Evolutionary conservation across 2,329 filamentous ascomycete species (phyloP).

Genomic region (Cladorrhinum sp.): DNA sequence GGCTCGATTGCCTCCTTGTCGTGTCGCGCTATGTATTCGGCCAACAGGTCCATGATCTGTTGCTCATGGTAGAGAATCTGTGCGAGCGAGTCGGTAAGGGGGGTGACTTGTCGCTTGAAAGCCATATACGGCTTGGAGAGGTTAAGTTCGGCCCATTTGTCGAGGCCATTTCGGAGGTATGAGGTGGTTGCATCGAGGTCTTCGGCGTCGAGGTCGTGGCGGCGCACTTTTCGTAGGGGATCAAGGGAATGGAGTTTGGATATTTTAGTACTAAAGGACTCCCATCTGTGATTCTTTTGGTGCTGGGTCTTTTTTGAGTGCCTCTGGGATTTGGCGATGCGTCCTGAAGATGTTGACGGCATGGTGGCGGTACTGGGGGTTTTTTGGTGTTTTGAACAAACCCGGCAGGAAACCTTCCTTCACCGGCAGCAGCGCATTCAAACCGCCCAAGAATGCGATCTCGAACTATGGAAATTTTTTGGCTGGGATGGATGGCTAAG

Average conservation of each 20-base stretch:
- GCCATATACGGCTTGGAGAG: constrained; percentile 74
- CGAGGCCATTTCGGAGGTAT: constrained; percentile 77
- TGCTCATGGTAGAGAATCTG: constrained; percentile 90
- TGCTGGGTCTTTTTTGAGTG: constrained; percentile 69
- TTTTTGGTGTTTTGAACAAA: constrained; percentile 10
- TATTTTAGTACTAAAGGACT: constrained; percentile 87
- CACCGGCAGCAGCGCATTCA: constrained; percentile 3
- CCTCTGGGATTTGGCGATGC: constrained; percentile 67
- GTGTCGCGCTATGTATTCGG: constrained; percentile 70
- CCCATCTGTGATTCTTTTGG: constrained; percentile 82
- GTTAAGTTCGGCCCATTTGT: constrained; percentile 91
- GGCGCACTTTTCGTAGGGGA: constrained; percentile 83
- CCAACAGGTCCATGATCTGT: constrained; percentile 74
- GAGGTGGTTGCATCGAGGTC: constrained; percentile 75
- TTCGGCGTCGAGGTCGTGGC: constrained; percentile 77
- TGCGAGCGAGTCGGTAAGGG: constrained; percentile 83
- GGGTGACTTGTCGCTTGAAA: constrained; percentile 72
- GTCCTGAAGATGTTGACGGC: constrained; percentile 61
- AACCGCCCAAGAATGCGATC: constrained; percentile 1
- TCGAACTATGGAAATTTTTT: constrained; percentile 26
- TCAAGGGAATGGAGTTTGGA: constrained; percentile 86
- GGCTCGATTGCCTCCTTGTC: constrained; percentile 82
- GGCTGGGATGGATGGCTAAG: constrained; percentile 18
- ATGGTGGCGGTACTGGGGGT: constrained; percentile 44
- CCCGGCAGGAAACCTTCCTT: constrained; percentile 13